phyloP scores from a whole-genome alignment of 371 early-diverging fungal species.

The Homolaphlyctis polyrhiza region DNA sequence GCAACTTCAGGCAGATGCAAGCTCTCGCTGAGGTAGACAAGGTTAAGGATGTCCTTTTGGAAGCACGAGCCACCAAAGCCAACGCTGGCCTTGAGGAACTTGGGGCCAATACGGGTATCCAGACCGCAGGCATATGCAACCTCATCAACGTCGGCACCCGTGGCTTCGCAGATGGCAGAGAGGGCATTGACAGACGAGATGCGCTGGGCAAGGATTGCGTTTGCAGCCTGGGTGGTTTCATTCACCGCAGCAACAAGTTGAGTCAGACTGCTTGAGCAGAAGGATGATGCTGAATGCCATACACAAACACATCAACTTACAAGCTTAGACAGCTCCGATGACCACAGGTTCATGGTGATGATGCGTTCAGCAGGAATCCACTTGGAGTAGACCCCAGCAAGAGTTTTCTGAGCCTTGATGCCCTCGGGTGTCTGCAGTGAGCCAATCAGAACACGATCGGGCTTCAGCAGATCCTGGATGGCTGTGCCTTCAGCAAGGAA shows the following conservation, averaged over 20 bases:
- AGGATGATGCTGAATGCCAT: not conserved
- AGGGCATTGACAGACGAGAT: conserved; percentile 92
- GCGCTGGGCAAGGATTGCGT: conserved; percentile 94
- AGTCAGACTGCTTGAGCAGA: too few relatives aligned
- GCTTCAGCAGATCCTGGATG: conserved; percentile 74
- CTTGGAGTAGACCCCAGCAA: conserved; percentile 72
- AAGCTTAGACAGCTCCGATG: conserved; percentile 88
- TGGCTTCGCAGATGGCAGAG: conserved; percentile 89
- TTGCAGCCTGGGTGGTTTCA: conserved; percentile 64
- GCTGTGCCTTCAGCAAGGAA: conserved; percentile 96
- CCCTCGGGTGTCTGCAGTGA: conserved; percentile 74
- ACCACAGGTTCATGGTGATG: conserved; percentile 92
- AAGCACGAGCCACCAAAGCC: conserved; percentile 96
- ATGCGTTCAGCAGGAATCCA: conserved; percentile 73
- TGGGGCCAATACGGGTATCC: conserved; percentile 85
- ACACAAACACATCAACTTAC: conserved; percentile 33
- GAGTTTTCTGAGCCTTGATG: conserved; percentile 66
- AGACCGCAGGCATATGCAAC: conserved; percentile 88
- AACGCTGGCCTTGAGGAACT: conserved; percentile 88
- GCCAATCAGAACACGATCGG: conserved; percentile 93
- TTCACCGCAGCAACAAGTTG: not conserved
- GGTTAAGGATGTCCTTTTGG: conserved; percentile 92
- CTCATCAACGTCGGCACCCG: conserved; percentile 93
- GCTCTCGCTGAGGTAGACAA: conserved; percentile 80
- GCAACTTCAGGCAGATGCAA: conserved; percentile 88